Evolutionary conservation across 2,329 filamentous ascomycete genomes (phyloP).

Genomic region (Drechslera avenae): DNA sequence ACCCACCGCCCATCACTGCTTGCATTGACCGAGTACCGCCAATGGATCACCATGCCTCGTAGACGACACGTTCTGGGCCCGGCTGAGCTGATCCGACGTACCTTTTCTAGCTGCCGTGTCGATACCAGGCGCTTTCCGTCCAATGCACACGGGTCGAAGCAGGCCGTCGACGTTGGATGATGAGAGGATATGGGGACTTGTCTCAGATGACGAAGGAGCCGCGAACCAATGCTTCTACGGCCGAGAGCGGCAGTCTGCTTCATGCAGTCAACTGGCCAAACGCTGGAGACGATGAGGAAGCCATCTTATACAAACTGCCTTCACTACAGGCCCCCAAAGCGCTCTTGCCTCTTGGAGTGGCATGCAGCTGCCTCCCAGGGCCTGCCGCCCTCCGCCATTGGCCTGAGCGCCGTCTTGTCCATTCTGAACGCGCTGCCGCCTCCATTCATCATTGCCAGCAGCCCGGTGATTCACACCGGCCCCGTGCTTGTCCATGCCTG

Average conservation of each 20-base stretch:
- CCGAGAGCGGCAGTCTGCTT: constrained; percentile 32
- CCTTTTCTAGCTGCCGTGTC: constrained; percentile 21
- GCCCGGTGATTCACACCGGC: constrained; percentile 32
- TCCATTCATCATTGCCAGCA: constrained; percentile 33
- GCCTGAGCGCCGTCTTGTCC: constrained; percentile 38
- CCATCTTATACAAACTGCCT: constrained; percentile 44
- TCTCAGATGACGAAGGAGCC: constrained; percentile 17
- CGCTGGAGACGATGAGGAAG: constrained; percentile 31
- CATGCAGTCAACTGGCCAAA: constrained; percentile 28
- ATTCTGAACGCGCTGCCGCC: constrained; percentile 30
- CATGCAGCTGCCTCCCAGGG: constrained; percentile 39
- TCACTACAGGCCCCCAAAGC: constrained; percentile 21
- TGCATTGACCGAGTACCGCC: constrained; percentile 10
- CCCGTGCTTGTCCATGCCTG: constrained; percentile 22
- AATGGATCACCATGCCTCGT: neutral
- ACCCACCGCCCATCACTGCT: constrained; percentile 3
- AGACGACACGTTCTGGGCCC: constrained; percentile 1
- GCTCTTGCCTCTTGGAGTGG: constrained; percentile 40
- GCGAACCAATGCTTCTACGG: constrained; percentile 27
- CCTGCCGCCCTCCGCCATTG: constrained; percentile 42
- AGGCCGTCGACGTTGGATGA: constrained; percentile 3
- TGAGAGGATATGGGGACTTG: constrained; percentile 5
- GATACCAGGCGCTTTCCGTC: constrained; percentile 7
- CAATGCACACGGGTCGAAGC: constrained; percentile 14
- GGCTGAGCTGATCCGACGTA: constrained; percentile 30